A percentile compares a stretch with the other conserved stretches of the same genome.
Evolutionary conservation across 2,329 filamentous ascomycete species (phyloP).

Genomic region (Clarireedia paspali): DNA sequence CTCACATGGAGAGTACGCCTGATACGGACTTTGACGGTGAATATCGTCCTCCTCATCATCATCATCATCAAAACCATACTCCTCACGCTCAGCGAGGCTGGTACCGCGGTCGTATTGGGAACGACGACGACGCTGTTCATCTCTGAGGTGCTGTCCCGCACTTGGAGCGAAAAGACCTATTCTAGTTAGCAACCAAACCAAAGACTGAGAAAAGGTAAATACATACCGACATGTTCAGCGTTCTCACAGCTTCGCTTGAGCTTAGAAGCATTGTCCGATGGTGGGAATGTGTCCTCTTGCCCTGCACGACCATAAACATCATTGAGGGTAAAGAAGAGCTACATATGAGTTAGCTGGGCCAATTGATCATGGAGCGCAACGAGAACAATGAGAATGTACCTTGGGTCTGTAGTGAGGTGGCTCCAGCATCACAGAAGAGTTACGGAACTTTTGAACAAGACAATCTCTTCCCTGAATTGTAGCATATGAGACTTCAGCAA

Average conservation of each 20-base stretch:
- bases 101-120: conserved; percentile 81
- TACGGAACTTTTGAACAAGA: conserved; percentile 89
- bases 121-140: conserved; percentile 63
- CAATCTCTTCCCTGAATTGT: conserved; percentile 92
- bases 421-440: conserved; percentile 93
- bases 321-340: conserved; percentile 48
- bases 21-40: conserved; percentile 4
- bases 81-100: conserved; percentile 47
- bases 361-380: not conserved
- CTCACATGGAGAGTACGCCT: conserved; percentile 17
- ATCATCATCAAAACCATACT: conserved; percentile 19
- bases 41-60: conserved; percentile 1
- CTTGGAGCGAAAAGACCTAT: conserved; percentile 74
- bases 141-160: conserved; percentile 62
- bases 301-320: conserved; percentile 55
- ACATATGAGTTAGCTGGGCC: conserved; percentile 30
- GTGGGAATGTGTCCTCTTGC: conserved; percentile 66
- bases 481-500: conserved; percentile 90
- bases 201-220: not conserved
- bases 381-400: conserved; percentile 41
- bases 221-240: conserved; percentile 70
- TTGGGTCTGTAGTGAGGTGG: conserved; percentile 75
- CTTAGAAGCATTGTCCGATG: conserved; percentile 78
- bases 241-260: conserved; percentile 83
- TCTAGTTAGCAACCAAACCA: conserved; percentile 8